A percentile compares a stretch with the other conserved stretches of the same genome.
Evolutionary conservation across 2,329 filamentous ascomycete genomes (phyloP).

Genomic region (Cordyceps militaris): DNA sequence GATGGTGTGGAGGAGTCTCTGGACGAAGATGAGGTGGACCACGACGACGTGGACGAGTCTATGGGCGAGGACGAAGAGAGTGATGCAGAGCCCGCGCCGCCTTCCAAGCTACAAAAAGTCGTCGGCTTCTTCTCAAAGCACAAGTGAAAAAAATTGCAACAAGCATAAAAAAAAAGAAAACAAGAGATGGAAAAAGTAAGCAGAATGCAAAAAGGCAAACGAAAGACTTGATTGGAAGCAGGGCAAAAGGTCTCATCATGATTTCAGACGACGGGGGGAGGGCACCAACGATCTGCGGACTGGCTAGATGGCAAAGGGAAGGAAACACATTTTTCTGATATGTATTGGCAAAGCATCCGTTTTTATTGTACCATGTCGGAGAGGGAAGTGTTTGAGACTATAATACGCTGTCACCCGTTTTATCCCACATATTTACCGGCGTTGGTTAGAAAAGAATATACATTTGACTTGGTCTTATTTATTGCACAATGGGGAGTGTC

Average conservation of each 20-base stretch:
- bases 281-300: neutral
- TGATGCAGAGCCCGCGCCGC: constrained; percentile 42
- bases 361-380: constrained; percentile 7
- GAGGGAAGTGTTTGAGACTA: neutral
- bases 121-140: constrained; percentile 23
- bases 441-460: constrained; percentile 7
- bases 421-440: constrained; percentile 7
- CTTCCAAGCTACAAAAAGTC: constrained; percentile 38
- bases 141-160: neutral
- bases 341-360: constrained; percentile 10
- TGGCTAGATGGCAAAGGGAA: neutral
- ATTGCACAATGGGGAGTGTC: too few species aligned
- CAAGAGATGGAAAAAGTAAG: neutral
- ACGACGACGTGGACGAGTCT: constrained; percentile 50
- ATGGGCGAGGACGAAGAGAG: constrained; percentile 50
- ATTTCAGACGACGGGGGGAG: neutral
- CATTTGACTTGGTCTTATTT: neutral
- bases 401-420: neutral
- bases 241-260: constrained; percentile 3
- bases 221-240: neutral
- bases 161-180: neutral
- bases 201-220: neutral
- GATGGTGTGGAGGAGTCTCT: constrained; percentile 43
- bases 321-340: neutral
- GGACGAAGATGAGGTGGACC: constrained; percentile 53